Conservation (phyloP, 352 stramenopile genomes). For the Pythium dissotocum region DNA sequence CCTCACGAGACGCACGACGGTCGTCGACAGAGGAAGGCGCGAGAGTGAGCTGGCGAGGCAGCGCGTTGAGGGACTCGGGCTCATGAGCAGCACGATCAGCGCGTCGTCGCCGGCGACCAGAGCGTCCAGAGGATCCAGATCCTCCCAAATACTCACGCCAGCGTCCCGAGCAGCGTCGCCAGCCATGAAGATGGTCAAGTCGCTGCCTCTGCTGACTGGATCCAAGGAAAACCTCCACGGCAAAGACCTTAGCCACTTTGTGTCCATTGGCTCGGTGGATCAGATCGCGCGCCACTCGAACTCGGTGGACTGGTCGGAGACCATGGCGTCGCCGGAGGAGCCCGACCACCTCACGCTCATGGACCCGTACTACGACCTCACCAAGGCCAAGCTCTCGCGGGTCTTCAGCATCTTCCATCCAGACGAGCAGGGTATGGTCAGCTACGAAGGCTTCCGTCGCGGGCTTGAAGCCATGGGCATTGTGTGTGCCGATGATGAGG, state of each 20-base stretch:
- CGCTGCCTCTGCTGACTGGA: neutral
- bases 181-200: constrained; percentile 10
- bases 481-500: constrained; percentile 52
- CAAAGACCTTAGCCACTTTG: constrained; percentile 62
- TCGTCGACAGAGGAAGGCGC: constrained; percentile 6
- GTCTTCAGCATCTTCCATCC: constrained; percentile 69
- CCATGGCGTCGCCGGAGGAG: constrained; percentile 44
- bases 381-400: constrained; percentile 62
- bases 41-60: constrained; percentile 21
- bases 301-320: constrained; percentile 70
- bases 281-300: constrained; percentile 34
- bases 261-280: constrained; percentile 61
- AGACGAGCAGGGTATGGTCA: constrained; percentile 65
- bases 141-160: constrained; percentile 18
- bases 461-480: constrained; percentile 81
- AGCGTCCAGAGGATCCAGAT: constrained; percentile 1
- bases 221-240: constrained; percentile 50
- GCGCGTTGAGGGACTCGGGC: constrained; percentile 7
- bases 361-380: constrained; percentile 87
- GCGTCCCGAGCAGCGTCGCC: constrained; percentile 11
- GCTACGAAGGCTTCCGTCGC: constrained; percentile 72
- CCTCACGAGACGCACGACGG: constrained; percentile 4
- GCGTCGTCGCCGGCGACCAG: constrained; percentile 8
- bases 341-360: constrained; percentile 62
- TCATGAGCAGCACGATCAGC: constrained; percentile 9